Evolutionary conservation across 305 asterid species (phyloP).

Genomic region (Fraxinus nigra): DNA sequence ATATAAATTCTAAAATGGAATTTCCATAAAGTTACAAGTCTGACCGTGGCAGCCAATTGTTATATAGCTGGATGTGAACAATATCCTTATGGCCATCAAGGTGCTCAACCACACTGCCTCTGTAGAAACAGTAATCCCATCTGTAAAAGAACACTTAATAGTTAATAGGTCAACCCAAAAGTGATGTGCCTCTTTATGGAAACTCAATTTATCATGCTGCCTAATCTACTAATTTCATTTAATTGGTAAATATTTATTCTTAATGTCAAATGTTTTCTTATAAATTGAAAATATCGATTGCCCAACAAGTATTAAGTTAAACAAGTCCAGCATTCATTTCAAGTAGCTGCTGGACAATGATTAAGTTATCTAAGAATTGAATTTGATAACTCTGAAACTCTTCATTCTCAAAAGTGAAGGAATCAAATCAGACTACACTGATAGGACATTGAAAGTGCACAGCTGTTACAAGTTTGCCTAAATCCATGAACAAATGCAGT

Average conservation of each 20-base stretch:
- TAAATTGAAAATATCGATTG: neutral
- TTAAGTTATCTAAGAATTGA: neutral
- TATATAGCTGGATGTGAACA: conserved; percentile 57
- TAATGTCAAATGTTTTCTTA: neutral
- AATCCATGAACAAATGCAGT: neutral
- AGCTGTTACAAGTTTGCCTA: neutral
- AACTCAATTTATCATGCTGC: neutral
- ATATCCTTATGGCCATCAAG: conserved; percentile 85
- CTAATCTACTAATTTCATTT: neutral
- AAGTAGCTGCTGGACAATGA: neutral
- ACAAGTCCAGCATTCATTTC: conserved; percentile 1
- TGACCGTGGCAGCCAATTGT: conserved; percentile 85
- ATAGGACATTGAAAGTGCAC: neutral
- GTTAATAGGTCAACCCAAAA: neutral
- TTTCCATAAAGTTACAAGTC: conserved; percentile 18
- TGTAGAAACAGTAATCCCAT: conserved; percentile 76
- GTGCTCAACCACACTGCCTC: conserved; percentile 72
- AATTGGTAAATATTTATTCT: neutral
- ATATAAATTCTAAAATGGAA: neutral
- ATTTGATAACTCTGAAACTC: neutral
- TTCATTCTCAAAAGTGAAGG: neutral
- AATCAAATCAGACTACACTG: neutral
- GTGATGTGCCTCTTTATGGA: neutral
- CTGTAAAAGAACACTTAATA: conserved; percentile 39
- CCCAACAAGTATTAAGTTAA: neutral